Conservation (phyloP, 257 asterid genomes). For the Marsdenia floribunda region DNA sequence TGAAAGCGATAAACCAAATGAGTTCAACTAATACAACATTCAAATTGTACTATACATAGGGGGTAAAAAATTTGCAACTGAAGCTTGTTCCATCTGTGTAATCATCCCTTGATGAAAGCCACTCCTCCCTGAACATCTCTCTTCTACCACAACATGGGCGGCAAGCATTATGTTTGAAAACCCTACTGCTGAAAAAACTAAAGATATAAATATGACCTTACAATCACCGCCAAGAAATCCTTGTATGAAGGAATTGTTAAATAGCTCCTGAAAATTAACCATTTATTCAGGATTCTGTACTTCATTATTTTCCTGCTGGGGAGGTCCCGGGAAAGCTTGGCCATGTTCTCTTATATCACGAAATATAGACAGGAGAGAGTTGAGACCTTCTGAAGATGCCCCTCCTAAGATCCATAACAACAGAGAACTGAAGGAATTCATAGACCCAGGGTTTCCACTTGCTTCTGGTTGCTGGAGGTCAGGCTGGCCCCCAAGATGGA, state of each 20-base stretch:
- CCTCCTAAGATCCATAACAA: constrained; percentile 92
- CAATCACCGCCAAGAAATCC: neutral
- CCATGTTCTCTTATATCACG: constrained; percentile 85
- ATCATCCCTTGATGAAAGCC: neutral
- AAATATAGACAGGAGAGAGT: constrained; percentile 83
- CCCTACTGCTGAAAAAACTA: neutral
- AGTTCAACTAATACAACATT: neutral
- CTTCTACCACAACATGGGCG: neutral
- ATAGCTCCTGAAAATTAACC: neutral
- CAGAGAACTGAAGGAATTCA: constrained; percentile 83
- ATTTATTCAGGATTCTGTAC: constrained; percentile 40
- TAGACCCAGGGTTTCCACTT: constrained; percentile 59
- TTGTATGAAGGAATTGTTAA: neutral
- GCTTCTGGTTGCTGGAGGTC: constrained; percentile 56
- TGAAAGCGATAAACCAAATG: too few species aligned
- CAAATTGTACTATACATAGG: neutral
- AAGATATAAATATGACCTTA: constrained; percentile 7
- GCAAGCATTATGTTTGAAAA: neutral
- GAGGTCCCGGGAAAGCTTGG: constrained; percentile 55
- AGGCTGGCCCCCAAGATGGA: constrained; percentile 52
- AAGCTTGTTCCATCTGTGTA: neutral
- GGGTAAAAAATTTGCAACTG: neutral
- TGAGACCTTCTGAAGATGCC: constrained; percentile 89
- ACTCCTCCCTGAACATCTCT: neutral
- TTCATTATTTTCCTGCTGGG: constrained; percentile 49